Evolutionary conservation across 1,284 basidiomycete genomes (phyloP), one percentile per base, ranked within the genome.

Genomic region (Microbotryum lychnidis-dioicae): DNA sequence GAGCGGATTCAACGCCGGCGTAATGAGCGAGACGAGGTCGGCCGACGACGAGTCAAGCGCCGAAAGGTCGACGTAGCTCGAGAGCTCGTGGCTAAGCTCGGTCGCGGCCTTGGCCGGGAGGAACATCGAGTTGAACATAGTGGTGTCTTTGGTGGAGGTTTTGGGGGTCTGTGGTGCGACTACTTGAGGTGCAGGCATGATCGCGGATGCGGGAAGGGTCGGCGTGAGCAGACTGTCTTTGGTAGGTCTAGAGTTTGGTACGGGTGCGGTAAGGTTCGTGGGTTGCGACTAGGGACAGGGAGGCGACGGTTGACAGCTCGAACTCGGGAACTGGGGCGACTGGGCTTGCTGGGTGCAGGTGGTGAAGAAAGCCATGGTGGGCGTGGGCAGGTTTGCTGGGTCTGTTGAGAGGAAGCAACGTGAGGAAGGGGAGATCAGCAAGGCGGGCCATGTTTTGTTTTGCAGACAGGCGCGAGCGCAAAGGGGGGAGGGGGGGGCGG

Each of bases 41-140:
- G 50, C 18, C 27, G 33, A 31, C 31, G 58, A 47, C 42, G 44
- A n/a, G 20, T 56, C 58, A 27, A 37, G 44, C 47, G 50, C 64
- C 50, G 62, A 62, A 46, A 65, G 56, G 66, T 68, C 66, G 58
- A 68, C 59, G 64, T 62, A 66, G 33, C 64, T 51, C 21, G 61
- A 45, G 49, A 68, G 48, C 54, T 63, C 66, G 59, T 54, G 37
- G 48, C 58, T 33, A 4, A 63, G 56, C 62, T 23, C 58, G 58
- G 49, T 6, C 7, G 44, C 25, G 20, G 21, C 20, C 58, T 65
- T 65, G 6, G 56, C 37, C 53, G 53, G 31, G 27, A 51, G 37
- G 57, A 53, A 51, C 29, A 44, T 56, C 46, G 44, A 44, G 55
- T 10, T 2, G 52, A 27, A 57, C 33, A 59, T 27, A 20, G 53